These are phyloP conservation scores for Acacia crassicarpa DNA, from an alignment of 306 rosid species.

Conservation along the genomic window DNA sequence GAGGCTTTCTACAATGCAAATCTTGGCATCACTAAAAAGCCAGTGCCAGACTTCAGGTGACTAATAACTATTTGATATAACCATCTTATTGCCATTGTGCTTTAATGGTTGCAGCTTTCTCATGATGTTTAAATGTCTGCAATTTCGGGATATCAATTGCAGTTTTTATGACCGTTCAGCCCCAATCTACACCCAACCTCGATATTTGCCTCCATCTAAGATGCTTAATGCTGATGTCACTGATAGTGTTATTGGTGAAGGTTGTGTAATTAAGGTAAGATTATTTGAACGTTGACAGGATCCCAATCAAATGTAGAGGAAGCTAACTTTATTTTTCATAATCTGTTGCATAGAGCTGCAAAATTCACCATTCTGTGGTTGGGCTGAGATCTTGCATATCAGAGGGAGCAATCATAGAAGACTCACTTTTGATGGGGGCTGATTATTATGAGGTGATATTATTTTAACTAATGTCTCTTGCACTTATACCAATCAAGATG, in stretches of 20 bases:
- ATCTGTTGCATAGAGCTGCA: constrained; percentile 72
- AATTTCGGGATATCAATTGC: constrained; percentile 30
- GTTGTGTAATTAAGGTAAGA: constrained; percentile 92
- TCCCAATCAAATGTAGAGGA: constrained; percentile 2
- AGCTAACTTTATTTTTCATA: constrained; percentile 26
- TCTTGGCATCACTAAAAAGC: constrained; percentile 94
- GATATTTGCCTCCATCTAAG: constrained; percentile 96
- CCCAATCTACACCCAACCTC: constrained; percentile 98
- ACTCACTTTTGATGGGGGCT: constrained; percentile 93
- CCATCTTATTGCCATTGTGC: constrained; percentile 13
- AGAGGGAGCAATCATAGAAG: constrained; percentile 97
- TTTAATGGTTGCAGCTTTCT: constrained; percentile 22
- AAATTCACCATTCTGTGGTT: constrained; percentile 91
- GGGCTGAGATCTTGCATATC: constrained; percentile 95
- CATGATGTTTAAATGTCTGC: constrained; percentile 14
- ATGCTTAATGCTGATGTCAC: constrained; percentile 99
- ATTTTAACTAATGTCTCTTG: neutral
- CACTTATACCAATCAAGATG: neutral
- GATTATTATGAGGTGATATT: constrained; percentile 90
- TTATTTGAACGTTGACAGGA: constrained; percentile 15
- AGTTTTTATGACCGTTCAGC: constrained; percentile 98
- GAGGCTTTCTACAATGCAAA: constrained; percentile 99
- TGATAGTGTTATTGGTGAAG: constrained; percentile 97
- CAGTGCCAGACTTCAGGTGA: constrained; percentile 96
- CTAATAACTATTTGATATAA: neutral